Percentiles rank a stretch among this genome's conserved stretches.
Evolutionary conservation across 148 eudicot genomes (phyloP).

Genomic region (Nepenthes gracilis): DNA sequence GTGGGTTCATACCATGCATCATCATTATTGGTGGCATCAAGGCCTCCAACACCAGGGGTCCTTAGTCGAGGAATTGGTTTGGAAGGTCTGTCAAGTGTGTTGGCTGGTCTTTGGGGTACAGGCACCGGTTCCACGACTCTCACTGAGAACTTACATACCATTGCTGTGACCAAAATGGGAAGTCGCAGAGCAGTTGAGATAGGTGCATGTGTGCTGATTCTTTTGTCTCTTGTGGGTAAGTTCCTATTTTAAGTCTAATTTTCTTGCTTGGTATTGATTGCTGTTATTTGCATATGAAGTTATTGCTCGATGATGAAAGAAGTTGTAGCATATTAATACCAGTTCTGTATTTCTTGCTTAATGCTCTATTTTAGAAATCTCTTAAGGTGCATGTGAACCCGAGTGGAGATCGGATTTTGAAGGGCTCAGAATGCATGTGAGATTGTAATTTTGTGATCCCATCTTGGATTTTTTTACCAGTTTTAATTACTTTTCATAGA

Average conservation of each 20-base stretch:
- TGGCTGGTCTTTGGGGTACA: conserved; percentile 96
- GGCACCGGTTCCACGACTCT: conserved; percentile 91
- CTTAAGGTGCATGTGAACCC: too few relatives aligned
- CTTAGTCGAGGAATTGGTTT: conserved; percentile 89
- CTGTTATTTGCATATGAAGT: neutral
- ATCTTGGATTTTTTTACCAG: too few relatives aligned
- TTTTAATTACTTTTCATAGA: too few relatives aligned
- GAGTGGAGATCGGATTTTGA: too few relatives aligned
- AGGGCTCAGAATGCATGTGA: too few relatives aligned
- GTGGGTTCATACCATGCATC: conserved; percentile 97
- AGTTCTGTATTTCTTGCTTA: too few relatives aligned
- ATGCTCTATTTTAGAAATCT: too few relatives aligned
- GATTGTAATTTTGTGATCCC: too few relatives aligned
- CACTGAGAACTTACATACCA: conserved; percentile 91
- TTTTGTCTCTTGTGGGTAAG: conserved; percentile 80
- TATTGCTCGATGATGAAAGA: too few relatives aligned
- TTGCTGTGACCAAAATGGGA: conserved; percentile 98
- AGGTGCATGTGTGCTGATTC: conserved; percentile 69
- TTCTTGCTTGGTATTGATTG: neutral
- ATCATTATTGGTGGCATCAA: conserved; percentile 85
- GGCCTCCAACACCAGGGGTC: conserved; percentile 93
- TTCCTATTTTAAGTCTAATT: neutral
- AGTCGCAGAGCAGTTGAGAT: conserved; percentile 90
- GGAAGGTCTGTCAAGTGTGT: conserved; percentile 78
- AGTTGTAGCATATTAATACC: too few relatives aligned